Evolutionary conservation across 2,329 filamentous ascomycete genomes (phyloP).

Genomic region (Eurotiales sp.): DNA sequence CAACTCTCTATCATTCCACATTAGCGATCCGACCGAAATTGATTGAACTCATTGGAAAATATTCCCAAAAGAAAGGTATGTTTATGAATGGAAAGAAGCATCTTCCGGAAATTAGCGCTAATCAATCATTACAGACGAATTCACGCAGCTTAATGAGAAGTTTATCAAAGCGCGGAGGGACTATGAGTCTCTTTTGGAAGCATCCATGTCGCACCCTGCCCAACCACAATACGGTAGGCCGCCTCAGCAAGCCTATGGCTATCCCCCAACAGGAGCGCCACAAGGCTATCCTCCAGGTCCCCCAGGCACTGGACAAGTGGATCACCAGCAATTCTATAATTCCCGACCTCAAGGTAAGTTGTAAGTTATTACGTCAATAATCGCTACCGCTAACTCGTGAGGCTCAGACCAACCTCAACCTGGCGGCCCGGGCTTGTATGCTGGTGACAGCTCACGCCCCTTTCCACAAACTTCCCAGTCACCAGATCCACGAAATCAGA

Average conservation of each 20-base stretch:
- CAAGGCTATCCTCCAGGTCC: conserved; percentile 38
- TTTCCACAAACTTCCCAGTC: conserved; percentile 39
- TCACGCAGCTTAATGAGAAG: conserved; percentile 97
- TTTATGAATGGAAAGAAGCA: neutral
- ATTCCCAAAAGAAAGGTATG: conserved; percentile 96
- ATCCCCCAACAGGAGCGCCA: conserved; percentile 24
- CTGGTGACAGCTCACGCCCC: conserved; percentile 51
- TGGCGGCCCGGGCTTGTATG: conserved; percentile 58
- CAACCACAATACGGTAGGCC: conserved; percentile 70
- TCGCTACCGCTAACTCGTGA: conserved; percentile 18
- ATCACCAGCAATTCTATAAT: conserved; percentile 67
- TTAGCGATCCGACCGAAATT: conserved; percentile 92
- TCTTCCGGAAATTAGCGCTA: conserved; percentile 18
- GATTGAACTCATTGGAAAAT: conserved; percentile 97
- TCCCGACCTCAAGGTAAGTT: conserved; percentile 44
- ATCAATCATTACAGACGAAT: conserved; percentile 67
- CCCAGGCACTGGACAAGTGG: conserved; percentile 45
- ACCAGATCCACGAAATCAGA: conserved; percentile 36
- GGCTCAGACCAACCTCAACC: conserved; percentile 37
- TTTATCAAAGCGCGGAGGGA: conserved; percentile 98
- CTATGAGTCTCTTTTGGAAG: conserved; percentile 92
- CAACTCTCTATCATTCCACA: conserved; percentile 83
- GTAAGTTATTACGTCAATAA: neutral
- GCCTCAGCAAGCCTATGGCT: conserved; percentile 33
- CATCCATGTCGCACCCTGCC: conserved; percentile 92